Evolutionary conservation across 2,329 filamentous ascomycete species (phyloP).

Genomic region (Sporothrix sp.): DNA sequence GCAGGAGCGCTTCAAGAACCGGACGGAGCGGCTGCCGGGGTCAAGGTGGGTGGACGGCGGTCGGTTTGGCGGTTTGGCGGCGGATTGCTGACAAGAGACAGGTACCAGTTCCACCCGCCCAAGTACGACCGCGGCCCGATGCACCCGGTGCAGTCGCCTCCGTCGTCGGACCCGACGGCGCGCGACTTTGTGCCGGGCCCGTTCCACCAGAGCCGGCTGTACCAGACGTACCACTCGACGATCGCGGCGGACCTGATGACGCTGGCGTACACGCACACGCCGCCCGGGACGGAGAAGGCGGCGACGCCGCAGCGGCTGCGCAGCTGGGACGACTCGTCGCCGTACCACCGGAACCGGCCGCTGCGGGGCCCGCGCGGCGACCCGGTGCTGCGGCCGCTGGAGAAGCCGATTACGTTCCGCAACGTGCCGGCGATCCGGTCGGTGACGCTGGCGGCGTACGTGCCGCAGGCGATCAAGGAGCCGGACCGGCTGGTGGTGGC

Average conservation of each 20-base stretch:
- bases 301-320: constrained; percentile 57
- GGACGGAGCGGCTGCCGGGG: constrained; percentile 34
- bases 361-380: constrained; percentile 78
- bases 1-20: constrained; percentile 27
- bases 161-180: constrained; percentile 74
- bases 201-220: constrained; percentile 76
- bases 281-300: constrained; percentile 58
- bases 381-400: constrained; percentile 60
- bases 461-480: constrained; percentile 61
- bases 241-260: constrained; percentile 82
- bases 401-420: constrained; percentile 65
- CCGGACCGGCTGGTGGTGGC: constrained; percentile 71
- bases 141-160: constrained; percentile 85
- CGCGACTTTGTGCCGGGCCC: constrained; percentile 84
- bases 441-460: constrained; percentile 68
- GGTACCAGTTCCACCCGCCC: constrained; percentile 90
- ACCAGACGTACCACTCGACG: constrained; percentile 83
- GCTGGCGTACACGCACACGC: constrained; percentile 75
- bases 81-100: no score
- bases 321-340: constrained; percentile 79
- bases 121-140: constrained; percentile 91
- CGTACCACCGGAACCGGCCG: constrained; percentile 87
- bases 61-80: no score
- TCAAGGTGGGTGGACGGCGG: constrained; percentile 38
- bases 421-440: constrained; percentile 77